Conservation (phyloP, 2,329 filamentous ascomycete species). For the Neospermospora avenae region DNA sequence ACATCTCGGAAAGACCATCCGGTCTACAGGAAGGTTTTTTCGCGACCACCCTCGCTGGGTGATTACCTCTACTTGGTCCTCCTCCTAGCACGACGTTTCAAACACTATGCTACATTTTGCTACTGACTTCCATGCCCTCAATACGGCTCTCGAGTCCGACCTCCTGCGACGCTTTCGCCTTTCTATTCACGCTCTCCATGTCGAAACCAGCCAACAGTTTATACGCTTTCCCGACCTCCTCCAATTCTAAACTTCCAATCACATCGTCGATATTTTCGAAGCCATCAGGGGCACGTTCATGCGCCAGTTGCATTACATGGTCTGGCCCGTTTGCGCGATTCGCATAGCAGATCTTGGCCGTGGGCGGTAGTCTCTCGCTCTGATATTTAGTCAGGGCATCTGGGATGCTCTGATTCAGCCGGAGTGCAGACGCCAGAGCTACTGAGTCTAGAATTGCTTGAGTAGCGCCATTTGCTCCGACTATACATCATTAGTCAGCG, state of each 20-base stretch:
- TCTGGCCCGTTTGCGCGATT: constrained; percentile 46
- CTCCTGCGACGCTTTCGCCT: constrained; percentile 38
- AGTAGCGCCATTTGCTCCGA: constrained; percentile 42
- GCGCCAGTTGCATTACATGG: constrained; percentile 44
- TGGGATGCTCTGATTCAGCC: constrained; percentile 30
- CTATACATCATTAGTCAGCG: neutral
- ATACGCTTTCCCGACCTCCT: constrained; percentile 37
- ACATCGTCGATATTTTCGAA: constrained; percentile 42
- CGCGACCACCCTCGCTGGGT: too few species aligned
- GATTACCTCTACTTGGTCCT: too few species aligned
- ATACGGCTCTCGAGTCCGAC: constrained; percentile 4
- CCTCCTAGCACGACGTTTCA: too few species aligned
- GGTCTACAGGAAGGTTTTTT: neutral
- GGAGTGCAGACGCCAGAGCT: constrained; percentile 36
- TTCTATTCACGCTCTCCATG: constrained; percentile 42
- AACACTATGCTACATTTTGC: neutral
- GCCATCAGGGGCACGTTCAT: constrained; percentile 42
- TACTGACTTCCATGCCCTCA: neutral
- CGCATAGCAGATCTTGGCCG: constrained; percentile 44
- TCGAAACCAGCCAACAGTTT: constrained; percentile 46
- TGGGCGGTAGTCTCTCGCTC: constrained; percentile 40
- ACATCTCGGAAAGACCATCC: too few species aligned
- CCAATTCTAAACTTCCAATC: constrained; percentile 40
- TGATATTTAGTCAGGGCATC: constrained; percentile 40
- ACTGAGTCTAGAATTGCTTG: constrained; percentile 46